Base-by-base conservation (phyloP, 148 eudicot species). In the Talinum fruticosum region DNA sequence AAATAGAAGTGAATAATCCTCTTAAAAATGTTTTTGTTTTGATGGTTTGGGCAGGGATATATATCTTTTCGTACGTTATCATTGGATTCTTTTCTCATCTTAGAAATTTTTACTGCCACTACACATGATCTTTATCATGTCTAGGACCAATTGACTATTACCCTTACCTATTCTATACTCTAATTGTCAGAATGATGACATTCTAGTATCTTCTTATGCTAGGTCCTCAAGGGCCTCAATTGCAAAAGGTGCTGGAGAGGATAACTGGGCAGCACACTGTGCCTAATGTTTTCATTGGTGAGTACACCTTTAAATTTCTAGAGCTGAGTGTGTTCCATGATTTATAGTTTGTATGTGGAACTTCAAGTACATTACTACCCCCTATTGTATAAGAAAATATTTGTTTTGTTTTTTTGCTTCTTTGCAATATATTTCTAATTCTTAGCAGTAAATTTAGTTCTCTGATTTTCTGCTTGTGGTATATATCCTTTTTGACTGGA, bases 211-310 rank as follows among this genome's bases (percentile, higher is more conserved):
- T 78, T 69, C 18, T 35, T 75, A 2, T 79, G 82, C 51, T 85
- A 95, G 99, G 99, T 79, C 81, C 96, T 65, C 94, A 93, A 85
- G 99, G 99, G 64, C 91, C 92, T 38, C 93, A 92, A 78, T 68
- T 95, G 82, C 97, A 92, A 83, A 92, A 90, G 86, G 90, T 89
- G 41, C 84, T 95, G 61, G 93, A 92, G 82, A 85, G 89, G 82
- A 84, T 93, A 69, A 95, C 94, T 32, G 96, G 94, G 59, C 99
- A 95, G 72, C 84, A 84, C 81, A 95, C 99, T 44, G 99, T 95
- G 37, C 99, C 99, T 66, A 95, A 95, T 85, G 97, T 95, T 66
- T 95, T 91, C 82, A 84, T 95, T 76, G 99, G 97, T 93, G 86
- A 81, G 88, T 74, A 16, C 12, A 32, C 75, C 45, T 29, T n/a